These are phyloP conservation scores for Drechslerella dactyloides DNA, from an alignment of 2,329 filamentous ascomycete species.

Conservation along the genomic window DNA sequence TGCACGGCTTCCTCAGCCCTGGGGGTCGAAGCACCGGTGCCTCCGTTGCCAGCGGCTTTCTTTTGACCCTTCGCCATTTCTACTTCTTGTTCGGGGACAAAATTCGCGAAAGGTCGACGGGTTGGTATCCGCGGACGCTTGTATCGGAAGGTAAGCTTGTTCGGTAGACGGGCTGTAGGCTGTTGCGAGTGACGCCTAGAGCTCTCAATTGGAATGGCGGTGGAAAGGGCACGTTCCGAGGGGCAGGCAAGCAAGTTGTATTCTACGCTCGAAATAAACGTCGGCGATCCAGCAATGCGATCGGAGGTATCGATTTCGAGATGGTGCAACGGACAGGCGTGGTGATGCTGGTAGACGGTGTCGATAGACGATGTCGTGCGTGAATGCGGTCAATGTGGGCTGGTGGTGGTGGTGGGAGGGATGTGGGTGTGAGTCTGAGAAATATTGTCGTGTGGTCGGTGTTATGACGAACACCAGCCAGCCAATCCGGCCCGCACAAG, in stretches of 20 bases:
- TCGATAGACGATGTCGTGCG: background rate
- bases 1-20: constrained; percentile 39
- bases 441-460: constrained; percentile 41
- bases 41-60: constrained; percentile 34
- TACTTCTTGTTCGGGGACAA: background rate
- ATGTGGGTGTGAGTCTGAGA: constrained; percentile 24
- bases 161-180: background rate
- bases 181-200: too few relatives aligned
- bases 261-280: too few relatives aligned
- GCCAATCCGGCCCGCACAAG: background rate
- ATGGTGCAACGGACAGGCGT: too few relatives aligned
- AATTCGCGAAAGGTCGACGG: background rate
- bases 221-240: too few relatives aligned
- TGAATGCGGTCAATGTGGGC: background rate
- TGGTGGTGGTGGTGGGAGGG: too few relatives aligned
- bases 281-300: too few relatives aligned
- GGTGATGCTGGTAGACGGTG: background rate
- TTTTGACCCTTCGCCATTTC: constrained; percentile 40
- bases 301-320: too few relatives aligned
- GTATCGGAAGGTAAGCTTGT: too few relatives aligned
- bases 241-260: too few relatives aligned
- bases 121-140: constrained; percentile 5
- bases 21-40: constrained; percentile 38
- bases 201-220: too few relatives aligned
- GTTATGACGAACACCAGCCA: constrained; percentile 17